phyloP scores from a whole-genome alignment of 352 stramenopile species.

The Aphanomyces invadans region DNA sequence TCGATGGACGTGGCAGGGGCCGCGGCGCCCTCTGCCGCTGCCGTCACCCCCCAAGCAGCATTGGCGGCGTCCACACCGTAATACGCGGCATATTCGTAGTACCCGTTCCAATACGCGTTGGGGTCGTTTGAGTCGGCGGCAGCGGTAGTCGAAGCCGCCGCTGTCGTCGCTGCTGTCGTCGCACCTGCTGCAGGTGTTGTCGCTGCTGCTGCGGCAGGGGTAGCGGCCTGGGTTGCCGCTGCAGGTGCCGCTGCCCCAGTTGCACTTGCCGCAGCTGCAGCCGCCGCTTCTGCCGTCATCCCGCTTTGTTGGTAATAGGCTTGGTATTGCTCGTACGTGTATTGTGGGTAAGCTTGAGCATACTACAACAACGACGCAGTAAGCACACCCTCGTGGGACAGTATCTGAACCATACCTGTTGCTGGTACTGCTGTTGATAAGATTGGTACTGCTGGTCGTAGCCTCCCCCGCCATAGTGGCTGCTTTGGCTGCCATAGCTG shows the following conservation, averaged over 20 bases:
- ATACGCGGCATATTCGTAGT: constrained; percentile 84
- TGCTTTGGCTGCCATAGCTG: constrained; percentile 21
- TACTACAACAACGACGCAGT: constrained; percentile 2
- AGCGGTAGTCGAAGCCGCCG: constrained; percentile 26
- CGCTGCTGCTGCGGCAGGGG: constrained; percentile 21
- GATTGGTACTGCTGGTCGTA: constrained; percentile 25
- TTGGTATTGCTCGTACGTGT: constrained; percentile 51
- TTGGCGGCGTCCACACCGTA: constrained; percentile 82
- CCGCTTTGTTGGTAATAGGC: constrained; percentile 58
- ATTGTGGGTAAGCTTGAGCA: constrained; percentile 43
- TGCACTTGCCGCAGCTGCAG: constrained; percentile 23
- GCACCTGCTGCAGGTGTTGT: constrained; percentile 21
- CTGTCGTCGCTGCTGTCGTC: constrained; percentile 24
- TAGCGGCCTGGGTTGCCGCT: background rate
- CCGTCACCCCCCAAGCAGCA: constrained; percentile 74
- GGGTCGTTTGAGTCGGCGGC: constrained; percentile 74
- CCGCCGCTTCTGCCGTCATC: constrained; percentile 45
- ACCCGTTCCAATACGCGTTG: constrained; percentile 85
- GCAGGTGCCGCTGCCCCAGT: background rate
- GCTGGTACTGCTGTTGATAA: constrained; percentile 22
- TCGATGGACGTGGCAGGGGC: background rate
- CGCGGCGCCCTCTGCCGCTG: constrained; percentile 53
- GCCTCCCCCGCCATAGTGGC: constrained; percentile 32
- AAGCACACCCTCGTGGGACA: too few species aligned
- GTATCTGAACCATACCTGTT: too few species aligned